Base-by-base conservation (phyloP, 108 stramenopile genomes). In the Pseudonitzschia multiseries region DNA sequence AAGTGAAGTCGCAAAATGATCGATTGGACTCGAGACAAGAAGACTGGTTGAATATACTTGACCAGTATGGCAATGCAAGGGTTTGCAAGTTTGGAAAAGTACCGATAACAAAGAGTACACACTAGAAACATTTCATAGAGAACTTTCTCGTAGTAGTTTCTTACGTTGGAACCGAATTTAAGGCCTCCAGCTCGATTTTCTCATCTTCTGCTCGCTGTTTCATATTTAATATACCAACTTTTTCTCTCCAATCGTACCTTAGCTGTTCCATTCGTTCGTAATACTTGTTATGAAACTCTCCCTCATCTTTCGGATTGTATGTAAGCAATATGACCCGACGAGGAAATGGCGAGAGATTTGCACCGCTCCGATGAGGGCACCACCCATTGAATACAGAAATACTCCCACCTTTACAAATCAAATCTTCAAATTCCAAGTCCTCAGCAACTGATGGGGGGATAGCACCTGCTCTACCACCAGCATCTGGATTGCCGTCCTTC, bases 1-100 rank as follows among this genome's bases (percentile, higher is more conserved):
- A 95, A 69, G 94, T 95, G 0, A 95, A 95, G 72, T 90, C 89
- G 51, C 73, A 68, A 18, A 92, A 91, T 71, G 94, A 95, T 82
- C 82, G 86, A 36, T 69, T 95, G 9, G 90, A 91, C 76, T 63
- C 78, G 0, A 75, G 94, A 57, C 94, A 95, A 72, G 89, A 92
- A 73, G 90, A 91, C 62, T 95, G 94, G 94, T 74, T 95, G 27
- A 92, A 89, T 68, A 82, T 95, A 15, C 53, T 95, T 22, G 87
- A 89, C 57, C 54, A 41, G 2, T 59, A 71, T 41, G 83, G 83
- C 9, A 77, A 83, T 70, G 89, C 86, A 32, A 72, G 92, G 40
- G 92, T 93, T 24, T 93, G 94, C 79, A 96, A 93, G 67, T 95
- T 93, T 70, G 61, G 51, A 51, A 59, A 70, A 64, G 28, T 13